Evolutionary conservation across 768 basidiomycete genomes (phyloP).

Genomic region (Clitopilus passeckerianus): DNA sequence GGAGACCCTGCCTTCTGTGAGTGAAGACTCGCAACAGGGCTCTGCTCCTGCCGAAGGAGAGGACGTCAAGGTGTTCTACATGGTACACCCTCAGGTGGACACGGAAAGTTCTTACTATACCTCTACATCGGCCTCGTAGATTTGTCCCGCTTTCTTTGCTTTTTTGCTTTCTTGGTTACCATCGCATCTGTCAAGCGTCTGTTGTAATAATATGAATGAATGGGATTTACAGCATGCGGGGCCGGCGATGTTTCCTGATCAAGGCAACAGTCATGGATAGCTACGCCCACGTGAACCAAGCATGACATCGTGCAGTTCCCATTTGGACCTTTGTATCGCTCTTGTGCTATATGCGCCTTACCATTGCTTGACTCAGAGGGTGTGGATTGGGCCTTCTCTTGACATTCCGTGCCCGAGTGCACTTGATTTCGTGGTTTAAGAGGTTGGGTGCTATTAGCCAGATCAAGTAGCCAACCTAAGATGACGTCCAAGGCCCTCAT

Average conservation of each 20-base stretch:
- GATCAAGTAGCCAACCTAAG: slow-evolving; percentile 4
- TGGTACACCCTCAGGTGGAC: slow-evolving; percentile 89
- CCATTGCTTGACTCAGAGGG: background rate
- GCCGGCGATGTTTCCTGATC: background rate
- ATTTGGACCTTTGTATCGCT: background rate
- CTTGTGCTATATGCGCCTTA: background rate
- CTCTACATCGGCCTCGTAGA: slow-evolving; percentile 18
- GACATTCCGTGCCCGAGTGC: background rate
- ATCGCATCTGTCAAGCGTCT: background rate
- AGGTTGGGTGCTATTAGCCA: background rate
- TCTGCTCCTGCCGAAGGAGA: slow-evolving; percentile 43
- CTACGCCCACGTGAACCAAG: background rate
- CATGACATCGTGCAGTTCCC: background rate
- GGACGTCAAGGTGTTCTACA: slow-evolving; percentile 72
- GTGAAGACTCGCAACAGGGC: slow-evolving; percentile 53
- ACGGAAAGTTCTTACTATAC: slow-evolving; percentile 51
- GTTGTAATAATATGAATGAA: background rate
- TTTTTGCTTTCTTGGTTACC: slow-evolving; percentile 12
- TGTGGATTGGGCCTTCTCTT: background rate
- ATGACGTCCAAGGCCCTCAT: slow-evolving; percentile 44
- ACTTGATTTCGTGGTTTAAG: background rate
- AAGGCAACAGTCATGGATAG: background rate
- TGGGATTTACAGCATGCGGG: background rate
- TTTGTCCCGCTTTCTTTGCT: slow-evolving; percentile 6
- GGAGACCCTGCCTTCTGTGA: slow-evolving; percentile 66